Base-by-base conservation (phyloP, 352 stramenopile genomes). In the Pythium myriotylum region DNA sequence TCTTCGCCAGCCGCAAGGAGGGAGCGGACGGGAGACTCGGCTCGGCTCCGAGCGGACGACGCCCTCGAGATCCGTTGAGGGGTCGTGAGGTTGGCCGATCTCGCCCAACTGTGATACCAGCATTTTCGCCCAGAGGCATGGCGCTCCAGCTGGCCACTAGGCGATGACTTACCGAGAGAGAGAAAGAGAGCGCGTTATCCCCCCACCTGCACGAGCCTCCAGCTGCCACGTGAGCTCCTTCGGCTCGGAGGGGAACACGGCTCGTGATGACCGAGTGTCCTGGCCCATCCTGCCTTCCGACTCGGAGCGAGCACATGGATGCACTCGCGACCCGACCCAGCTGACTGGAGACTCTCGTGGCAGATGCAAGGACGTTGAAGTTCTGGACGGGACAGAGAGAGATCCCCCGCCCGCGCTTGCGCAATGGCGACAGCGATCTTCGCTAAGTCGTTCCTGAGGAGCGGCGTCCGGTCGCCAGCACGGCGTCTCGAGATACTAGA, bases 291-390 rank as follows among this genome's bases (percentile, higher is more conserved):
- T n/a, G n/a, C n/a, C n/a, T n/a, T n/a, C n/a, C n/a, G n/a, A n/a
- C n/a, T n/a, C n/a, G n/a, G n/a, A n/a, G n/a, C 5, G 10, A 35
- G 29, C 29, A 35, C 29, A 35, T 35, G 29, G 29, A 35, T 35
- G 29, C 5, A 35, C 29, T 35, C 10, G 29, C 29, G 10, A 10
- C 29, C 29, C 29, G 29, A 10, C 29, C 29, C 29, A 35, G 9
- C 5, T n/a, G 20, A 35, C 19, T 9, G 6, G 22, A 6, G 45
- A 8, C 19, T 33, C 29, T 40, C 48, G 20, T 14, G 43, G 7
- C 33, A 56, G 49, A 19, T 46, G 49, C 49, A 43, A 35, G 13
- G 37, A 42, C 32, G 27, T 56, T 56, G 49, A 56, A 56, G 49
- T 56, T 33, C 22, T 13, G 46, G 14, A 56, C 49, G 39, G 32